Evolutionary conservation across 2,329 filamentous ascomycete genomes (phyloP), one percentile per base, ranked within the genome.

Genomic region (Rhynchosporium secalis): DNA sequence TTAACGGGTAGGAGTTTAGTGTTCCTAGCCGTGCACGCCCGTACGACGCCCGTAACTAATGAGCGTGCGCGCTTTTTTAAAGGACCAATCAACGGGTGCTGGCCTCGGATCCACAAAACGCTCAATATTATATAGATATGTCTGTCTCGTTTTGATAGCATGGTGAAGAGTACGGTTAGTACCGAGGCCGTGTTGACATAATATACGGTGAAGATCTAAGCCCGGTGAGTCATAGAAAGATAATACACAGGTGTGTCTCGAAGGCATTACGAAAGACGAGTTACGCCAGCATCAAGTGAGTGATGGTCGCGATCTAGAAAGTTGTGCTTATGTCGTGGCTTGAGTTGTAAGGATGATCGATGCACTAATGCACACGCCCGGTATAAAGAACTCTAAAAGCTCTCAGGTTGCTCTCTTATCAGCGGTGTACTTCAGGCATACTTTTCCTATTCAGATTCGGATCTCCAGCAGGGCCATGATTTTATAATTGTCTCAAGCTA

Each of bases 341-440:
- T 54, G 51, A 38, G 12, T 10, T 10, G 49, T 52, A 52, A 33
- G 49, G 49, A 31, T 52, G 49, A 52, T 29, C 49, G 49, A 52
- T 52, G 49, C 31, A 33, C 20, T 40, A 36, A 8, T 41, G 51
- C n/a, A 13, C 26, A 20, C 20, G 20, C 4, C 20, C 28, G 12
- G 38, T 4, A n/a, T 5, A 40, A 5, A 4, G 36, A 33, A 28
- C 5, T 33, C 7, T 7, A 13, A 38, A 40, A 13, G 9, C 33
- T 54, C 12, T 33, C 49, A 54, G n/a, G 31, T 54, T 36, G 4
- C 9, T 54, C 3, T 6, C 9, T 40, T 40, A 15, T 40, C n/a
- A 41, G 20, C 36, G 36, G 36, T 31, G 36, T 54, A 9, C 40
- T 41, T 29, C 20, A 48, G 26, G 7, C 9, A 31, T 5, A 26